These are phyloP conservation scores for Lyophyllum decastes DNA, from an alignment of 768 basidiomycete genomes.

Conservation along the genomic window DNA sequence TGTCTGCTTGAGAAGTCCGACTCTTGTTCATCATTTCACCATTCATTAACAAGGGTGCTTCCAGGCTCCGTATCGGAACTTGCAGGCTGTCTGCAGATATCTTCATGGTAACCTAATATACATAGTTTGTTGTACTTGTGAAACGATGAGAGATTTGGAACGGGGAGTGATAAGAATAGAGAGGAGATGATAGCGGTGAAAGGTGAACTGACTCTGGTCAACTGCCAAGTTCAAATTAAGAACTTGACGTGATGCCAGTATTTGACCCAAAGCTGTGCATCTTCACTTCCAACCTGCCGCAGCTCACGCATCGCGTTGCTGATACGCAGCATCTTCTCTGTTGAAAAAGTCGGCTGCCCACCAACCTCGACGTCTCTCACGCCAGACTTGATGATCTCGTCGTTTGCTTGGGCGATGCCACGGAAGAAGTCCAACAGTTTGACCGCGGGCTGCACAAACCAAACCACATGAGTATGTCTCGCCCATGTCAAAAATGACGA, in stretches of 20 bases:
- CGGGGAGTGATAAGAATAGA: no score
- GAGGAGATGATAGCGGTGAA: no score
- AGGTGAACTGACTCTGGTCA: no score
- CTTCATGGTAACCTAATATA: no score
- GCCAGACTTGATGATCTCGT: neutral
- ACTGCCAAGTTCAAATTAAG: neutral
- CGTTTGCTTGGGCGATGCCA: neutral
- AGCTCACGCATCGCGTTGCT: neutral
- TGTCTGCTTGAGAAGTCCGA: no score
- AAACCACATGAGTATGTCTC: neutral
- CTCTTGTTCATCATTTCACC: no score
- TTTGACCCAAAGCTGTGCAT: neutral
- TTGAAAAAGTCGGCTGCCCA: neutral
- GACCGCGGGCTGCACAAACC: constrained; percentile 12
- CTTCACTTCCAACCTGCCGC: neutral
- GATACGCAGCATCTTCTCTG: neutral
- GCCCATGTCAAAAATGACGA: no score
- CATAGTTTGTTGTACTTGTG: no score
- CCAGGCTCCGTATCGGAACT: no score
- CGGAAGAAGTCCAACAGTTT: constrained; percentile 19
- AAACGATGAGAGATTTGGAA: no score
- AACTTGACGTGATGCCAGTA: constrained; percentile 1
- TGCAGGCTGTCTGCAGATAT: no score
- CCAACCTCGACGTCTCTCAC: neutral
- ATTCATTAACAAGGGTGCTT: no score